phyloP scores from a whole-genome alignment of 768 basidiomycete genomes.

The Kwoniella newhampshirensis region DNA sequence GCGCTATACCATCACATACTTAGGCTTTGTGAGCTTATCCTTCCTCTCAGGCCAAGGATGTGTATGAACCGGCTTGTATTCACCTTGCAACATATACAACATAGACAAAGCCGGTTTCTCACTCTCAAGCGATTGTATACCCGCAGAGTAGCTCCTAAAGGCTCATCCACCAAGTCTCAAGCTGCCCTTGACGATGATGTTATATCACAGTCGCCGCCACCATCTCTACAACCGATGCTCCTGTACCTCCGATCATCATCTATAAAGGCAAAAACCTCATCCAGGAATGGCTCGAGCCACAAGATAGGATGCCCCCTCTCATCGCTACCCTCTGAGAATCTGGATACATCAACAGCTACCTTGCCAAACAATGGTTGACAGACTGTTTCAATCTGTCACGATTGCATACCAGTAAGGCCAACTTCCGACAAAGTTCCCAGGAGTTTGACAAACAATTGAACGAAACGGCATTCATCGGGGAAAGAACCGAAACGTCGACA shows the following conservation, averaged over 20 bases:
- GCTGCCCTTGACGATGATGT: not conserved
- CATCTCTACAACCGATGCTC: constrained; percentile 3
- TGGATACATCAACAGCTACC: constrained; percentile 12
- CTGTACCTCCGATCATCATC: constrained; percentile 20
- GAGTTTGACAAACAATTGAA: too few species aligned
- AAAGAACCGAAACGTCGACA: too few species aligned
- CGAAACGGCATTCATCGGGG: too few species aligned
- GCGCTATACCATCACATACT: too few species aligned
- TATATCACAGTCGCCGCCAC: constrained; percentile 11
- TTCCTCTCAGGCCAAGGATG: constrained; percentile 5
- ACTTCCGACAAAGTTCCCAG: too few species aligned
- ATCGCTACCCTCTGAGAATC: constrained; percentile 1
- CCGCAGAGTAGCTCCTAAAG: constrained; percentile 10
- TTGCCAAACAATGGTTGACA: constrained; percentile 8
- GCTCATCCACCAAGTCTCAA: not conserved
- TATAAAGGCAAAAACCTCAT: constrained; percentile 10
- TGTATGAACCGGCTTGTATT: constrained; percentile 9
- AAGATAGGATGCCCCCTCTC: not conserved
- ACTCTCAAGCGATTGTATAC: not conserved
- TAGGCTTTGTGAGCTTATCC: not conserved
- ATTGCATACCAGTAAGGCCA: too few species aligned
- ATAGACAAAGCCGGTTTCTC: constrained; percentile 23
- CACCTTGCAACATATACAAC: constrained; percentile 16
- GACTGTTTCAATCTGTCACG: constrained; percentile 13
- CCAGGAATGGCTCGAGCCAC: constrained; percentile 1